Evolutionary conservation across 208 protist species (phyloP).

Genomic region (Leishmania major): DNA sequence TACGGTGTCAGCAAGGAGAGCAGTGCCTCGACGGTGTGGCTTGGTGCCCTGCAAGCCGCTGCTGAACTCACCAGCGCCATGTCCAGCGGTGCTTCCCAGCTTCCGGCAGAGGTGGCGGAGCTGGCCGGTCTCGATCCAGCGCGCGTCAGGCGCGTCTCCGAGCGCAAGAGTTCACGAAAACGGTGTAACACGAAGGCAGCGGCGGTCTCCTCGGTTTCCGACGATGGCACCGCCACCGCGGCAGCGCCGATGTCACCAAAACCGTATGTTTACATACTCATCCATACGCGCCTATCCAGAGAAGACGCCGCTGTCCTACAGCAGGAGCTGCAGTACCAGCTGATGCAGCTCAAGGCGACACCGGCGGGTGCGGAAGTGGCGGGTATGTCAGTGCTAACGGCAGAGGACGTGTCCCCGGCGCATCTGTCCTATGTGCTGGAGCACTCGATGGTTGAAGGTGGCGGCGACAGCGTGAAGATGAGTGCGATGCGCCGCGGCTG

Average conservation of each 20-base stretch:
- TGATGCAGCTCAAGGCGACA: constrained; percentile 18
- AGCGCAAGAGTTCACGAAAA: background rate
- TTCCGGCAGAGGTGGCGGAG: constrained; percentile 17
- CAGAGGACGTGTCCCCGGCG: constrained; percentile 21
- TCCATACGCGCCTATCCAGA: constrained; percentile 24
- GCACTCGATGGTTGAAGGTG: background rate
- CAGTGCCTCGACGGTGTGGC: constrained; percentile 20
- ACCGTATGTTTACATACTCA: constrained; percentile 22
- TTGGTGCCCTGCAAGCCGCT: constrained; percentile 28
- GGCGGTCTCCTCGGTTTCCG: background rate
- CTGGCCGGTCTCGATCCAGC: background rate
- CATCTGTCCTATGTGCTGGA: constrained; percentile 28
- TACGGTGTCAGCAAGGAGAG: constrained; percentile 26
- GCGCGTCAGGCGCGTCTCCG: background rate
- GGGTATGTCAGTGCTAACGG: constrained; percentile 19
- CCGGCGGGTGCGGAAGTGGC: constrained; percentile 24
- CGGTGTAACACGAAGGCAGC: background rate
- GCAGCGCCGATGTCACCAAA: background rate
- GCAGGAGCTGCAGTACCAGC: constrained; percentile 26
- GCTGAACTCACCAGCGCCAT: constrained; percentile 14
- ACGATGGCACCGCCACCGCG: background rate
- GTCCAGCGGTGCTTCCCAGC: constrained; percentile 9
- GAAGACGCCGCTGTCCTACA: constrained; percentile 32
- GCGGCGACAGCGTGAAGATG: background rate
- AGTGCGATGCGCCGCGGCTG: background rate